These are phyloP conservation scores for Xylariaceae sp. DNA, from an alignment of 2,329 filamentous ascomycete genomes.

Conservation along the genomic window DNA sequence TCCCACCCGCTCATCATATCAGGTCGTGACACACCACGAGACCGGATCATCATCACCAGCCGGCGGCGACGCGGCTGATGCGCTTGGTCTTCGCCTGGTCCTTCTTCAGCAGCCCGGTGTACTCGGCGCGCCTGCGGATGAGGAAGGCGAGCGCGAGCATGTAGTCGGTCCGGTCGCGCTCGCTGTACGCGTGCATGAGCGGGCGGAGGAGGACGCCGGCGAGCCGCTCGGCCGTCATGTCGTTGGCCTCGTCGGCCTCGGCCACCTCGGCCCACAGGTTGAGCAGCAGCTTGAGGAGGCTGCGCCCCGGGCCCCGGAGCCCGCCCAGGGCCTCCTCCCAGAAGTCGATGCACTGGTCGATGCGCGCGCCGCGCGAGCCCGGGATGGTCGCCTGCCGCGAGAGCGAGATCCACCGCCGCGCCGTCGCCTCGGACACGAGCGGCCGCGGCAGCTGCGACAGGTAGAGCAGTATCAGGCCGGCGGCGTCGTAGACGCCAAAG, in stretches of 20 bases:
- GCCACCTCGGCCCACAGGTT: constrained; percentile 37
- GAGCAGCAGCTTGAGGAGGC: constrained; percentile 34
- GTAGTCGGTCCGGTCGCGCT: constrained; percentile 30
- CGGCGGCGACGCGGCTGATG: constrained; percentile 15
- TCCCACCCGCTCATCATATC: too few species aligned
- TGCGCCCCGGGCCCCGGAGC: constrained; percentile 28
- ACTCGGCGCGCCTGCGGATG: constrained; percentile 35
- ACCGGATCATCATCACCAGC: constrained; percentile 15
- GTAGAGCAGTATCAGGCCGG: constrained; percentile 31
- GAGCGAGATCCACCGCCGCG: constrained; percentile 32
- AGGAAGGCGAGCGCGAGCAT: constrained; percentile 37
- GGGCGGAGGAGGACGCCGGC: constrained; percentile 31
- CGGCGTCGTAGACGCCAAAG: constrained; percentile 33
- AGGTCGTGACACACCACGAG: too few species aligned
- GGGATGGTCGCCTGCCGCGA: constrained; percentile 31
- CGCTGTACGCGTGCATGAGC: constrained; percentile 29
- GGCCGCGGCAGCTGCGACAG: constrained; percentile 32
- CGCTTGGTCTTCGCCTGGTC: constrained; percentile 18
- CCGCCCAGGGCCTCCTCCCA: constrained; percentile 38
- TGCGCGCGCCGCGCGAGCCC: constrained; percentile 25
- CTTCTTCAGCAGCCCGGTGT: constrained; percentile 28
- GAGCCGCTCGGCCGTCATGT: constrained; percentile 37
- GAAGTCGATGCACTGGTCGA: constrained; percentile 37
- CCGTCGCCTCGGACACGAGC: constrained; percentile 30
- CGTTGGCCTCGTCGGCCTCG: constrained; percentile 29